Conservation (phyloP, 1,284 basidiomycete species). For the Marasmius oreades region DNA sequence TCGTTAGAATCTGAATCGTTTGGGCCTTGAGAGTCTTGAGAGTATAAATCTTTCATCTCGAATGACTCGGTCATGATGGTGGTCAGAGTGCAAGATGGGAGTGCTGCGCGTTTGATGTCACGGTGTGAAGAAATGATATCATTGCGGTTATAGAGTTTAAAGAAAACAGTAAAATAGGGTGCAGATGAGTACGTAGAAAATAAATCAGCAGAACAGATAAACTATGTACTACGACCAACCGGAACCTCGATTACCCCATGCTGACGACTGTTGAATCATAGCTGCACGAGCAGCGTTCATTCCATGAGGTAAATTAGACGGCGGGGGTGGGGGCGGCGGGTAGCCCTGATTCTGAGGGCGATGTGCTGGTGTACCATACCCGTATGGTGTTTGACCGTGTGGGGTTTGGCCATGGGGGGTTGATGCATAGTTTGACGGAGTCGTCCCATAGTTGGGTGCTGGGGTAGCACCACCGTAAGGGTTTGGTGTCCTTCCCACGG, state of each 20-base stretch:
- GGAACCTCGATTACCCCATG: neutral
- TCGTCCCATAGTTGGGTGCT: slow-evolving; percentile 31
- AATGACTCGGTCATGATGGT: slow-evolving; percentile 1
- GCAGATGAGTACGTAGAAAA: neutral
- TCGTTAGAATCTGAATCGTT: neutral
- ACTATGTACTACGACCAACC: slow-evolving; percentile 1
- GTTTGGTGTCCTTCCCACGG: slow-evolving; percentile 30
- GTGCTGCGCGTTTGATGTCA: too few relatives aligned
- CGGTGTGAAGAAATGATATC: too few relatives aligned
- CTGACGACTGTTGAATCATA: slow-evolving; percentile 2
- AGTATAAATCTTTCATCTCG: neutral
- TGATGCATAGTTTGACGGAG: slow-evolving; percentile 21
- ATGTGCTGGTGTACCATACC: slow-evolving; percentile 61
- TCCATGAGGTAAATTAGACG: slow-evolving; percentile 33
- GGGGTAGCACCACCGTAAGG: slow-evolving; percentile 50
- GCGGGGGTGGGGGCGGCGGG: slow-evolving; percentile 16
- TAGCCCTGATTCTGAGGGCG: slow-evolving; percentile 23
- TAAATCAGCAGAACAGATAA: neutral
- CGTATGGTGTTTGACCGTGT: slow-evolving; percentile 38
- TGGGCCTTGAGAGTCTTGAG: neutral
- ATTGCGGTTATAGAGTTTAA: too few relatives aligned
- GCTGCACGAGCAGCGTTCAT: neutral
- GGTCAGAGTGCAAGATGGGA: neutral
- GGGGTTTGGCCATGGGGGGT: neutral
- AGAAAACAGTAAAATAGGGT: neutral